A percentile compares a stretch with the other conserved stretches of the same genome.
Conservation (phyloP, 169 alveolate genomes). For the Ichthyophthirius multifiliis region DNA sequence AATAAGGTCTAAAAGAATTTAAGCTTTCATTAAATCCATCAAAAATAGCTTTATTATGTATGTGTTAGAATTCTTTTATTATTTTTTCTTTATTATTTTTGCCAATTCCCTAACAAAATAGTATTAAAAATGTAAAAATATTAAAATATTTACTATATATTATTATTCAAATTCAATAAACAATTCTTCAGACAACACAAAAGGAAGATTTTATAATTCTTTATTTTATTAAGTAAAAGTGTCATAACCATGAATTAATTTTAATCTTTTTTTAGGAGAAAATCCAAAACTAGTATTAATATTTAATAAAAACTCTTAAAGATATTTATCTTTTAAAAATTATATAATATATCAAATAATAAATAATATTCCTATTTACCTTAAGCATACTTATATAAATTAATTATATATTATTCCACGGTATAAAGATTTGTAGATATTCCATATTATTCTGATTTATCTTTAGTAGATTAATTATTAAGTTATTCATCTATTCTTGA, state of each 20-base stretch:
- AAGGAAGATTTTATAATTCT: slow-evolving; percentile 1
- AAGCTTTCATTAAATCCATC: slow-evolving; percentile 44
- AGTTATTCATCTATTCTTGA: slow-evolving; percentile 1
- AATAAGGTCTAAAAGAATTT: slow-evolving; percentile 30
- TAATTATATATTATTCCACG: neutral
- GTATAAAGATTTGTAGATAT: neutral
- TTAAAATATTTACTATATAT: neutral
- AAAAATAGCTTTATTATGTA: slow-evolving; percentile 42
- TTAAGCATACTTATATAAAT: neutral
- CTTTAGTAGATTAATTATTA: neutral
- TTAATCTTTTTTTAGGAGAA: slow-evolving; percentile 2
- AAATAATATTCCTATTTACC: neutral
- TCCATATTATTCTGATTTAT: slow-evolving; percentile 14
- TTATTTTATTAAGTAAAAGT: neutral
- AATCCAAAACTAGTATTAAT: neutral
- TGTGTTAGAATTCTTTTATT: slow-evolving; percentile 19
- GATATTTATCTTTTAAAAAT: neutral
- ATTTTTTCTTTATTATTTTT: slow-evolving; percentile 9
- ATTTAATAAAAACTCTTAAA: neutral
- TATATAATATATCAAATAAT: neutral
- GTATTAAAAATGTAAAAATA: neutral
- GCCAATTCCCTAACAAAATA: slow-evolving; percentile 6
- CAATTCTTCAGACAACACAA: slow-evolving; percentile 9
- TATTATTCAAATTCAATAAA: slow-evolving; percentile 10
- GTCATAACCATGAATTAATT: slow-evolving; percentile 20